phyloP scores from a whole-genome alignment of 78 protist species.

The Tieghemostelium lacteum region DNA sequence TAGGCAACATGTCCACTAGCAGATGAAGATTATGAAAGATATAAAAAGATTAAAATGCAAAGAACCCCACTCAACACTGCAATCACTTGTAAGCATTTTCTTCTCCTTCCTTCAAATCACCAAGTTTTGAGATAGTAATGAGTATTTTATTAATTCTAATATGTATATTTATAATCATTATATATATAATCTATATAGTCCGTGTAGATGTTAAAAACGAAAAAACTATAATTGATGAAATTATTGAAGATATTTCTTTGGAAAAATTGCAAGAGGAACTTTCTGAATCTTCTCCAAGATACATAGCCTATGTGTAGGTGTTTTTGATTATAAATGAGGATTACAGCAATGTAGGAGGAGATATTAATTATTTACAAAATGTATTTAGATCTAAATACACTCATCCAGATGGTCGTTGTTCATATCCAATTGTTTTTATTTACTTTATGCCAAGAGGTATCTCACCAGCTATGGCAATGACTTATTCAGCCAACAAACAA shows the following conservation, averaged over 20 bases:
- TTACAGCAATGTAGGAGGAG: too few species aligned
- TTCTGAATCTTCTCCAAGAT: slow-evolving; percentile 79
- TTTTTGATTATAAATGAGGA: too few species aligned
- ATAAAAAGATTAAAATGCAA: slow-evolving; percentile 45
- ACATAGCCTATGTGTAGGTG: slow-evolving; percentile 51
- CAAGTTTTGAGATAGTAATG: too few species aligned
- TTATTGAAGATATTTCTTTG: slow-evolving; percentile 46
- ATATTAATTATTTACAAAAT: too few species aligned
- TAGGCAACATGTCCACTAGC: slow-evolving; percentile 47
- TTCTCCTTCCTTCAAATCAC: background rate
- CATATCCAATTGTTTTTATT: slow-evolving; percentile 82
- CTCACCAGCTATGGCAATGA: slow-evolving; percentile 81
- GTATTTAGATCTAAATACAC: slow-evolving; percentile 50
- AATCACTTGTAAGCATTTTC: slow-evolving; percentile 22
- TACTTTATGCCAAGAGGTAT: slow-evolving; percentile 80
- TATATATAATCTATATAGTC: slow-evolving; percentile 3
- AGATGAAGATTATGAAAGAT: slow-evolving; percentile 10
- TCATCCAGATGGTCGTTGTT: slow-evolving; percentile 83
- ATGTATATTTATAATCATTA: background rate
- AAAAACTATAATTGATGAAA: slow-evolving; percentile 42
- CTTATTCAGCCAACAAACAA: slow-evolving; percentile 76
- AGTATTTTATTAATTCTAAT: background rate
- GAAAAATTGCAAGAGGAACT: slow-evolving; percentile 80
- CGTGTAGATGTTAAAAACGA: slow-evolving; percentile 27
- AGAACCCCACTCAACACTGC: slow-evolving; percentile 54